A percentile compares a stretch with the other conserved stretches of the same genome.
phyloP scores from a whole-genome alignment of 108 stramenopile species.

The Nannochloropsis granulata region DNA sequence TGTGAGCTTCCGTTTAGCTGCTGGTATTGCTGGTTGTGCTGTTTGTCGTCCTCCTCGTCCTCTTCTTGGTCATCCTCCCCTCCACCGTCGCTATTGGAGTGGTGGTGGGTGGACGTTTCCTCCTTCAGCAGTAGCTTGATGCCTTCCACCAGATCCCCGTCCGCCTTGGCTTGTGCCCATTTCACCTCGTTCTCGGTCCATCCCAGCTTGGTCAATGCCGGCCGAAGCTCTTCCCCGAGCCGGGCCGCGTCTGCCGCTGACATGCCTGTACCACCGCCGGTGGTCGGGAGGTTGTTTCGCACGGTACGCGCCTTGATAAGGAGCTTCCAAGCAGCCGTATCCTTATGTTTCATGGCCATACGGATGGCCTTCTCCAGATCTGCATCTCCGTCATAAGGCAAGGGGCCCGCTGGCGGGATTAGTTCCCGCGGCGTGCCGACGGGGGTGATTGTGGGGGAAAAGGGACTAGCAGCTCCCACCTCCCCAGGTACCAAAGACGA shows the following conservation, averaged over 20 bases:
- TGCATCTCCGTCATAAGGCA: neutral
- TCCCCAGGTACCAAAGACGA: too few relatives aligned
- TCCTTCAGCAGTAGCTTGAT: neutral
- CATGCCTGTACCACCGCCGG: neutral
- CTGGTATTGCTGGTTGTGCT: neutral
- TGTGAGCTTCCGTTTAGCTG: neutral
- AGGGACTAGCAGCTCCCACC: too few relatives aligned
- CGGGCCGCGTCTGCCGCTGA: neutral
- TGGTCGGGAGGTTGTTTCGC: neutral
- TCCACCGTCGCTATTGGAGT: neutral
- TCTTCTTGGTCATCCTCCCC: neutral
- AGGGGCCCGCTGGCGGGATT: neutral
- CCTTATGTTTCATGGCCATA: neutral
- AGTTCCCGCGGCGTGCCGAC: neutral
- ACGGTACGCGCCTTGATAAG: neutral
- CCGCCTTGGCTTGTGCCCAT: neutral
- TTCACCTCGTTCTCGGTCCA: neutral
- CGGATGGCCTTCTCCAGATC: neutral
- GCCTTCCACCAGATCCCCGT: neutral
- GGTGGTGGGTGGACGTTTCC: neutral
- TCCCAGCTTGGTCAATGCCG: neutral
- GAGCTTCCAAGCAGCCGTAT: neutral
- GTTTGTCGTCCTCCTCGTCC: neutral
- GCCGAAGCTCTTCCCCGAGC: neutral
- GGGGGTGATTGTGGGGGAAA: neutral